Conservation (phyloP, 2,329 filamentous ascomycete genomes). For the Fusarium chlamydosporum region DNA sequence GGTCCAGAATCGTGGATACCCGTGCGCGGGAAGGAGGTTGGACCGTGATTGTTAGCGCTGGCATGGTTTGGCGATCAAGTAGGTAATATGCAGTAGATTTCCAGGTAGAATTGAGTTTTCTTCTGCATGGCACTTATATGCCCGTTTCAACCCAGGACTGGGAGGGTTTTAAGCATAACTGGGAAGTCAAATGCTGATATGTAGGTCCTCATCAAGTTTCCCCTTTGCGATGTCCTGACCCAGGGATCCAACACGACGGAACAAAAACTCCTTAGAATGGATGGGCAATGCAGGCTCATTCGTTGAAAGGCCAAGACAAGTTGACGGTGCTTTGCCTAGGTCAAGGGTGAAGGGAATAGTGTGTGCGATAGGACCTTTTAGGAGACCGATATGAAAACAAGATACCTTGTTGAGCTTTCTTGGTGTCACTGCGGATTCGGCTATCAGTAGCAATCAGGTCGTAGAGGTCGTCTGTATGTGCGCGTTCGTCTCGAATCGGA, state of each 20-base stretch:
- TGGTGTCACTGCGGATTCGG: neutral
- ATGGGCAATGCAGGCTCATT: neutral
- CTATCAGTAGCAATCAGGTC: neutral
- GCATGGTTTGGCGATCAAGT: conserved; percentile 24
- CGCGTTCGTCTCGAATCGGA: neutral
- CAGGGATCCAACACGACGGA: neutral
- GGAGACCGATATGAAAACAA: neutral
- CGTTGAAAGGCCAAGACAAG: neutral
- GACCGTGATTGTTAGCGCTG: conserved; percentile 40
- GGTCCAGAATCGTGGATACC: conserved; percentile 40
- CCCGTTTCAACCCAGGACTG: conserved; percentile 2
- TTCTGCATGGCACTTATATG: conserved; percentile 21
- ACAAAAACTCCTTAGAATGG: neutral
- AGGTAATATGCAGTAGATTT: neutral
- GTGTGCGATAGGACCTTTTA: neutral
- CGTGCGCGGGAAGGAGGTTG: conserved; percentile 47
- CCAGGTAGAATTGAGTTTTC: neutral
- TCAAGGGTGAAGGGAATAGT: neutral
- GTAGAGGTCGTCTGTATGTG: neutral
- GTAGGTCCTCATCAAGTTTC: neutral
- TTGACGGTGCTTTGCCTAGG: neutral
- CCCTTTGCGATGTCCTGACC: neutral
- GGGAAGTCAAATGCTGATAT: conserved; percentile 9
- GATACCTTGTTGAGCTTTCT: neutral
- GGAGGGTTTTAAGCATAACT: conserved; percentile 19